Base-by-base conservation (phyloP, 2,329 filamentous ascomycete species). In the Triangularia setosa region DNA sequence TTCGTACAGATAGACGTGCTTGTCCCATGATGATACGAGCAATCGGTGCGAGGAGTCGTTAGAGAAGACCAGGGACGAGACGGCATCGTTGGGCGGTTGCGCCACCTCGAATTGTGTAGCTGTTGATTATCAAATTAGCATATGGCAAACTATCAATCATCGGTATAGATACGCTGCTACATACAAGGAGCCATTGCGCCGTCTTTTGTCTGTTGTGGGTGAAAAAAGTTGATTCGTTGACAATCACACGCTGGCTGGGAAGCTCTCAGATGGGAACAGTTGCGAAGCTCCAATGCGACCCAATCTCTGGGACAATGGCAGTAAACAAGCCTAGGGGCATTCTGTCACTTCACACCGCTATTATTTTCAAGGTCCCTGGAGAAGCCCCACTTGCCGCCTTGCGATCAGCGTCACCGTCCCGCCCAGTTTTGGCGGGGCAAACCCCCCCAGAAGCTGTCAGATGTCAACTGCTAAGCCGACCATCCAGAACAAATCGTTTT, bases 1-100 rank as follows among this genome's bases (percentile, higher is more conserved):
- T 74, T 96, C 91, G 82, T 98, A 98, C 60, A 94, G 83, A 78
- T 97, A 96, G 63, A 96, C 87, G 75, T 92, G 87, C 77, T 89
- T 92, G 79, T 98, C 94, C 95, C 95, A 99, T 63, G 93, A 97
- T 11, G 93, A 90, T 71, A 94, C 93, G n/a, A 96, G 86, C 40
- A 99, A 84, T 71, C 88, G 90, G 61, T 83, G 87, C 2, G 89
- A 84, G n/a, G 88, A 87, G 66, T 84, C 80, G 11, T 8, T 4
- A 69, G 93, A 92, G 82, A 96, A 99, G 73, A 87, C 87, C 73
- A 98, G 81, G 24, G 92, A 84, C 57, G 94, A 96, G 72, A 98
- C 90, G 72, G 90, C 91, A 78, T 99, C 95, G 70, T 84, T 85
- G 11, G 95, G 95, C 56, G 93, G 89, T 72, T 92, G 87, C 66